Evolutionary conservation across 371 early-diverging fungal genomes (phyloP), one percentile per base, ranked within the genome.

Genomic region (Encephalitozoon romaleae): DNA sequence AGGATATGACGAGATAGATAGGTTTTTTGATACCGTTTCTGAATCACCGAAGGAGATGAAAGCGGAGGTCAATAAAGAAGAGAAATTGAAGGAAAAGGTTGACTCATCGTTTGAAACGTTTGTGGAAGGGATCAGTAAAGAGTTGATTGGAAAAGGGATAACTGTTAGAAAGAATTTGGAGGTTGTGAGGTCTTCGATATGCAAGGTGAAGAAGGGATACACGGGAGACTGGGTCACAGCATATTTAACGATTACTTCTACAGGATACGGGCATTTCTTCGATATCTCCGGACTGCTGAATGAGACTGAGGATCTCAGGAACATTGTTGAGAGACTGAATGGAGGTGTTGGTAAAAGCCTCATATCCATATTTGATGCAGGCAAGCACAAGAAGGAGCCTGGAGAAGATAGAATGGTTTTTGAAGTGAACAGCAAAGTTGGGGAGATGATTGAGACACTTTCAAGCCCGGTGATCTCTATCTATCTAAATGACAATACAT

Each of bases 81-180:
- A 59, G 32, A 69, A 65, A 34, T n/a, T 30, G n/a, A 59, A 78
- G 11, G 42, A 39, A 3, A 78, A 78, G 53, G 34, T 59, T 28
- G 66, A 72, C 32, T 32, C 45, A 21, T 54, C 73, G 0, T 78
- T 63, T 67, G 59, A 76, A 32, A 66, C 25, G 1, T 26, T 76
- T 25, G 64, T 76, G 21, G 53, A 67, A 9, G 45, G 12, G 23
- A 68, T 78, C 8, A 72, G 53, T 53, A 73, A 64, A 23, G 78
- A 78, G 15, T 28, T 78, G 45, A 9, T 12, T 18, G 59, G 34
- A 34, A 73, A n/a, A 21, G 63, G 72, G 30, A 52, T 64, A 42
- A 23, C 15, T 42, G 69, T 78, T 9, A 51, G 51, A 54, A 78
- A 74, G 72, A 70, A 72, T 59, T 30, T 78, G 15, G 63, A 54